phyloP scores from a whole-genome alignment of 352 stramenopile species.

The Pythium phragmiticola region DNA sequence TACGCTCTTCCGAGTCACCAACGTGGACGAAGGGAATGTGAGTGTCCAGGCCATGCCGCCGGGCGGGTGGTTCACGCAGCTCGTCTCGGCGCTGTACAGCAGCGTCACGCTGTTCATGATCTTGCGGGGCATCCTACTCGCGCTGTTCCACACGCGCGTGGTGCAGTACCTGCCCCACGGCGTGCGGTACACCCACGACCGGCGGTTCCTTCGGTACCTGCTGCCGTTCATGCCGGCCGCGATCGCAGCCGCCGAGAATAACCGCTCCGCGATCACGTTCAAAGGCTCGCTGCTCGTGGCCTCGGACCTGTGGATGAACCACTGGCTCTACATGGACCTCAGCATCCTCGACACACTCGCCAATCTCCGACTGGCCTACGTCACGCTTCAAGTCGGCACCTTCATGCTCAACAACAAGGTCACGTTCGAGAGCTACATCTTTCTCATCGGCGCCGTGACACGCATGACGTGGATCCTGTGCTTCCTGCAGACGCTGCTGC shows the following conservation, averaged over 20 bases:
- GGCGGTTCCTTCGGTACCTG: slow-evolving; percentile 35
- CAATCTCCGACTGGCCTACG: slow-evolving; percentile 47
- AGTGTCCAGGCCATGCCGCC: slow-evolving; percentile 42
- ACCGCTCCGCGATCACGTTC: slow-evolving; percentile 42
- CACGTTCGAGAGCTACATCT: slow-evolving; percentile 52
- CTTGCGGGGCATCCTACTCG: slow-evolving; percentile 37
- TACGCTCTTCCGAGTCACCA: slow-evolving; percentile 42
- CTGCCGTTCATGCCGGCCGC: slow-evolving; percentile 44
- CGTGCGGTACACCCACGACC: slow-evolving; percentile 31
- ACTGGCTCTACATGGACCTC: slow-evolving; percentile 60
- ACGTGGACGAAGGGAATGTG: slow-evolving; percentile 36
- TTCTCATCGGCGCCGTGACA: slow-evolving; percentile 44
- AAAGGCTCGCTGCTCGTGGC: slow-evolving; percentile 53
- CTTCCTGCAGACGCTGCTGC: slow-evolving; percentile 37
- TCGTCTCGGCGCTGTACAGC: slow-evolving; percentile 40
- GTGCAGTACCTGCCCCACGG: slow-evolving; percentile 45
- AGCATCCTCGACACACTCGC: slow-evolving; percentile 49
- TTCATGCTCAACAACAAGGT: slow-evolving; percentile 48
- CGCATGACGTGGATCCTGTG: slow-evolving; percentile 63
- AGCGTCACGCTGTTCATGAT: slow-evolving; percentile 44
- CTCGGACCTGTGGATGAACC: slow-evolving; percentile 62
- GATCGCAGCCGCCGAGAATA: slow-evolving; percentile 33
- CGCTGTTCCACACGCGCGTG: slow-evolving; percentile 32
- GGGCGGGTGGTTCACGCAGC: slow-evolving; percentile 32
- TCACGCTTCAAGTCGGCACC: slow-evolving; percentile 39